These are phyloP conservation scores for Ochromonas danica DNA, from an alignment of 108 stramenopile genomes.

Conservation along the genomic window DNA sequence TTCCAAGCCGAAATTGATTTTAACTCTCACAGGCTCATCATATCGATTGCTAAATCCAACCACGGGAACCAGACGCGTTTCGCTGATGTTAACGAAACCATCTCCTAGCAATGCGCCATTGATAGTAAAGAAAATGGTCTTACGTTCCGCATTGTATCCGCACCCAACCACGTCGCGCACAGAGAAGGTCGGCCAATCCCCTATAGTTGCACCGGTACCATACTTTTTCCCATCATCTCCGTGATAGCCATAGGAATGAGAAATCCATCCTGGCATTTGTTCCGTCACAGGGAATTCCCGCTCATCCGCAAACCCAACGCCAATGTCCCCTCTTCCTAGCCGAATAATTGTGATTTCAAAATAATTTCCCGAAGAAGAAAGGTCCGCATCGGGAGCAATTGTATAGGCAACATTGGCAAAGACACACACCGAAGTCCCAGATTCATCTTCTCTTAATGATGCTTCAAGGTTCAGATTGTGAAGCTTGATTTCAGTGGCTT, in stretches of 20 bases:
- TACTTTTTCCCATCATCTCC: conserved; percentile 54
- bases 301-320: conserved; percentile 48
- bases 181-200: conserved; percentile 46
- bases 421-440: conserved; percentile 43
- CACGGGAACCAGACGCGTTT: conserved; percentile 45
- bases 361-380: conserved; percentile 43
- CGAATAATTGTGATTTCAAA: conserved; percentile 50
- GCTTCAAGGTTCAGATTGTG: conserved; percentile 38
- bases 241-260: conserved; percentile 53
- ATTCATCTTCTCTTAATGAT: conserved; percentile 34
- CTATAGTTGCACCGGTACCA: conserved; percentile 42
- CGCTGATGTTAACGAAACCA: conserved; percentile 39
- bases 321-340: conserved; percentile 48
- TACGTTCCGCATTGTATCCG: conserved; percentile 38
- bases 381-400: conserved; percentile 9
- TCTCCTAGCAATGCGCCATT: conserved; percentile 51
- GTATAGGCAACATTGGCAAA: conserved; percentile 16
- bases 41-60: conserved; percentile 50
- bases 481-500: conserved; percentile 39
- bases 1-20: conserved; percentile 46
- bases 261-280: conserved; percentile 53
- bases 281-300: conserved; percentile 39
- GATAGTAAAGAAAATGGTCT: conserved; percentile 47
- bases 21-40: conserved; percentile 36
- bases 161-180: conserved; percentile 54